Conservation (phyloP, 169 alveolate species). For the Plasmodium malariae region DNA sequence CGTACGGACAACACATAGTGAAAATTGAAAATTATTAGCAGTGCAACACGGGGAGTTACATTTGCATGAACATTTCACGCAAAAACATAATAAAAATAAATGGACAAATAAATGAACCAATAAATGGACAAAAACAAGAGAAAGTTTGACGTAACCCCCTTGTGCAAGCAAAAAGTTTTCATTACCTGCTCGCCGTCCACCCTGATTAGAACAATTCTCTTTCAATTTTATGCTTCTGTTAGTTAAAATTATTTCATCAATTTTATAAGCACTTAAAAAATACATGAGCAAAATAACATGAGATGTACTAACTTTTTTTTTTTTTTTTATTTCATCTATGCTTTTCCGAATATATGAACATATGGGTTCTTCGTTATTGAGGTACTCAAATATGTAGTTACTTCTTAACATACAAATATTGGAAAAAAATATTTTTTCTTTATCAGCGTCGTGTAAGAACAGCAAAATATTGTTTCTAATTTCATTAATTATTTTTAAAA, state of each 20-base stretch:
- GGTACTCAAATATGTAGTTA: constrained; percentile 15
- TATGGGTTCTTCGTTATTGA: background rate
- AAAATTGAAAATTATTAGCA: too few species aligned
- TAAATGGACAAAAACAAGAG: too few species aligned
- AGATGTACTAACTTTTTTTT: background rate
- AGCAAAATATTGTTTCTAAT: constrained; percentile 32
- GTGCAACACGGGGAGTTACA: background rate
- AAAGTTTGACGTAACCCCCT: too few species aligned
- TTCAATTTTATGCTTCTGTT: background rate
- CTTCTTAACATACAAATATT: constrained; percentile 31
- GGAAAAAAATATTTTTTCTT: constrained; percentile 21
- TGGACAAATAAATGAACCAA: too few species aligned
- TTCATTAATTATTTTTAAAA: constrained; percentile 26
- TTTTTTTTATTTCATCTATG: constrained; percentile 6
- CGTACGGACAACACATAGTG: too few species aligned
- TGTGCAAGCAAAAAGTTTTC: too few species aligned
- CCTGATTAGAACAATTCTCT: background rate
- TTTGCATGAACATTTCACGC: background rate
- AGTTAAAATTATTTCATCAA: constrained; percentile 25
- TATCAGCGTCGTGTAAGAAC: background rate
- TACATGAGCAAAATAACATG: background rate
- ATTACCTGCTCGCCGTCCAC: constrained; percentile 14
- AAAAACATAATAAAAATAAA: too few species aligned
- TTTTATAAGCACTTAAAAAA: constrained; percentile 55
- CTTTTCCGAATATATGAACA: background rate